Percentiles rank a stretch among this genome's conserved stretches.
Conservation (phyloP, 176 grass and related monocot genomes). For the Eragrostis curvula region DNA sequence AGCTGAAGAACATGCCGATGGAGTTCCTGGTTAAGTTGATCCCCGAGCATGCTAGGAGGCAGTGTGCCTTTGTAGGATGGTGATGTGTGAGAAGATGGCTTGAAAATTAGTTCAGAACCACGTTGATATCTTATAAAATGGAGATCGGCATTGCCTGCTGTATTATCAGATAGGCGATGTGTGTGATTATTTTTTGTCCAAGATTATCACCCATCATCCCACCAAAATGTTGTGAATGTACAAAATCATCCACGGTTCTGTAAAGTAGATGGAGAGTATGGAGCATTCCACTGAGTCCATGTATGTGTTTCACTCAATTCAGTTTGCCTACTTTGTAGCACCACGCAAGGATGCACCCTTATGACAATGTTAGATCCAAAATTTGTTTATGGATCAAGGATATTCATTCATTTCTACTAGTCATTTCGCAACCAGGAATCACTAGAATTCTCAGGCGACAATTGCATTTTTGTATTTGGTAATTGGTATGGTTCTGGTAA, state of each 20-base stretch:
- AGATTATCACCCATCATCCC: constrained; percentile 1
- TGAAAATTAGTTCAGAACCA: constrained; percentile 45
- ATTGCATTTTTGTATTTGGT: background rate
- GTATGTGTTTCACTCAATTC: constrained; percentile 32
- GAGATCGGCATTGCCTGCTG: constrained; percentile 22
- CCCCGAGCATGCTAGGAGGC: constrained; percentile 83
- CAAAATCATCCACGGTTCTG: constrained; percentile 27
- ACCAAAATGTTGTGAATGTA: constrained; percentile 1
- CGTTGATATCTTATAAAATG: constrained; percentile 22
- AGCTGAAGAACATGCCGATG: constrained; percentile 69
- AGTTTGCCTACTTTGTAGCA: constrained; percentile 31
- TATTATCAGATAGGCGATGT: constrained; percentile 18
- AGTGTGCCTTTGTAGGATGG: constrained; percentile 59
- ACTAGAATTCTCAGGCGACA: background rate
- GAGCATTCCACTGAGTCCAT: constrained; percentile 18
- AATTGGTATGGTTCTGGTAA: background rate
- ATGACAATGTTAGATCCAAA: constrained; percentile 10
- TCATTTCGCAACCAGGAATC: background rate
- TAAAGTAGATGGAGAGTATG: constrained; percentile 42
- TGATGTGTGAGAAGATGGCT: constrained; percentile 34
- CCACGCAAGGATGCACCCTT: constrained; percentile 30
- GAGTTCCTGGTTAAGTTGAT: constrained; percentile 74
- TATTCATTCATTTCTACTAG: constrained; percentile 43
- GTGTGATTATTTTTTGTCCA: constrained; percentile 42
- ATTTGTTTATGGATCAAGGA: constrained; percentile 46